Base-by-base conservation (phyloP, 495 filamentous ascomycete species). In the Daldinia caldariorum region DNA sequence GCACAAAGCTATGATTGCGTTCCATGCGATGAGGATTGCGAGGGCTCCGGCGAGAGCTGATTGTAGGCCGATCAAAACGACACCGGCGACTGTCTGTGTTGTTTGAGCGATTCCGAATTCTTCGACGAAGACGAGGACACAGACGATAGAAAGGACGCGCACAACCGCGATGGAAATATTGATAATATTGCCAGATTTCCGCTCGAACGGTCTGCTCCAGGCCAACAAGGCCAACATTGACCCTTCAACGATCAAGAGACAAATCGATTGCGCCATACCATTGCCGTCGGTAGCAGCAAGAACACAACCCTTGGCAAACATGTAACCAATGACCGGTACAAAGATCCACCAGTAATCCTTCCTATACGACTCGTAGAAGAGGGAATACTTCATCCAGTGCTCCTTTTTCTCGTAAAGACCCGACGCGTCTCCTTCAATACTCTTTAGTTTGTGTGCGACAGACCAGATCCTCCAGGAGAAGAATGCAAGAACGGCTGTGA, bases 281-380 rank as follows among this genome's bases (percentile, higher is more conserved):
- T 97, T 89, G 9, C 94, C 95, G 70, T 97, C 89, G 14, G 87
- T 92, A 47, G 88, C 93, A 35, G 95, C 95, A 68, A 99, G 89
- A 54, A 96, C 89, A 47, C 88, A 91, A 50, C 94, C 94, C 79
- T 93, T 96, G 72, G 88, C 90, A 73, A 98, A 94, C 84, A 94
- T 92, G 83, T 98, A 99, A 59, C 95, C 55, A 79, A 99, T 97
- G 50, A 86, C 84, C 6, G 95, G 95, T 12, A 99, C 86, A 77
- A 99, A 99, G 8, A 97, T 76, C 94, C 94, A 97, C 94, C 94
- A 99, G 80, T 93, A 96, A 69, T 90, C 89, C 74, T 89, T 91
- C 79, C 94, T 93, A 80, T 95, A 97, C 70, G 89, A 90, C 71
- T 99, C 95, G 80, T 99, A 99, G 83, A 99, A 99, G 37, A 97